phyloP scores from a whole-genome alignment of 345 rosid species.

The Arabidopsis thaliana region TAIR10.1 NC_003075.7:15954001-15954500 shows the following conservation, averaged over 20 bases:
- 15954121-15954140: not conserved
- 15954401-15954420: conserved; percentile 69
- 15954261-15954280: conserved; percentile 78
- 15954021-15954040: conserved; percentile 29
- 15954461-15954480: conserved; percentile 68
- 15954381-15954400: conserved; percentile 71
- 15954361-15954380: conserved; percentile 62
- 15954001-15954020: conserved; percentile 17
- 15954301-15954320: conserved; percentile 57
- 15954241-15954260: conserved; percentile 87
- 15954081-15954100: not conserved
- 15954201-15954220: conserved; percentile 69
- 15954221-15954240: conserved; percentile 84
- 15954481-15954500: conserved; percentile 60
- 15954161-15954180: conserved; percentile 58
- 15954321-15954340: conserved; percentile 67
- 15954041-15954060: conserved; percentile 23
- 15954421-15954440: conserved; percentile 57
- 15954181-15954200: conserved; percentile 59
- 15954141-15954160: conserved; percentile 50
- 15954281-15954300: conserved; percentile 85
- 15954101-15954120: not conserved
- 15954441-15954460: conserved; percentile 65
- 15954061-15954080: not conserved
- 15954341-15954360: conserved; percentile 69